Evolutionary conservation across 768 basidiomycete genomes (phyloP).

Genomic region (Podaxis pistillaris): DNA sequence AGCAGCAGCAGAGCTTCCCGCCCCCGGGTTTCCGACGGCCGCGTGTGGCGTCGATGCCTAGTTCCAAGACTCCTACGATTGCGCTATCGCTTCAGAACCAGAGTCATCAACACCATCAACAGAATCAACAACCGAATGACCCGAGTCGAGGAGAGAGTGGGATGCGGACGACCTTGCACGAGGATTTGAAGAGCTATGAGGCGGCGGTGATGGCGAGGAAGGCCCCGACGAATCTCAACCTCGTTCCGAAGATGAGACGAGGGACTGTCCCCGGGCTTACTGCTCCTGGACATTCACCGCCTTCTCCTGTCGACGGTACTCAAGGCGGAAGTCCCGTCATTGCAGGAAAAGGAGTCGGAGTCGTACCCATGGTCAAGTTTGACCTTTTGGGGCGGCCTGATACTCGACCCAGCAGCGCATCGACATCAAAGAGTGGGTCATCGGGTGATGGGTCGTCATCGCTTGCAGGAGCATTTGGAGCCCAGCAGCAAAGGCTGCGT

Average conservation of each 20-base stretch:
- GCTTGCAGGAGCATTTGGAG: conserved; percentile 40
- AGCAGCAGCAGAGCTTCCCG: not conserved
- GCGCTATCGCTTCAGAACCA: conserved; percentile 13
- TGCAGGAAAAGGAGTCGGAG: not conserved
- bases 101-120: conserved; percentile 20
- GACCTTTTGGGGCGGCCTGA: not conserved
- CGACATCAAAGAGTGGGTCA: conserved; percentile 32
- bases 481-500: conserved; percentile 6
- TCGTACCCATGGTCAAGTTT: conserved; percentile 1
- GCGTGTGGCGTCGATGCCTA: conserved; percentile 68
- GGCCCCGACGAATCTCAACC: conserved; percentile 55
- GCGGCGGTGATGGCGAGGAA: conserved; percentile 72
- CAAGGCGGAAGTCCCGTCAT: conserved; percentile 7
- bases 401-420: conserved; percentile 25
- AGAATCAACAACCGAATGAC: conserved; percentile 17
- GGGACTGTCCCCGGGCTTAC: conserved; percentile 13
- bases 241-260: conserved; percentile 44
- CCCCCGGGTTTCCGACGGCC: conserved; percentile 35
- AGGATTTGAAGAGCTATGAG: conserved; percentile 72
- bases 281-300: not conserved
- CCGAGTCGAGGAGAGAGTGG: conserved; percentile 24
- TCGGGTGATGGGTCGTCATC: conserved; percentile 28
- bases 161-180: conserved; percentile 41
- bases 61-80: conserved; percentile 59
- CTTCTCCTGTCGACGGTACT: not conserved